Conservation (phyloP, 129 eudicot genomes). For the Silybum marianum region DNA sequence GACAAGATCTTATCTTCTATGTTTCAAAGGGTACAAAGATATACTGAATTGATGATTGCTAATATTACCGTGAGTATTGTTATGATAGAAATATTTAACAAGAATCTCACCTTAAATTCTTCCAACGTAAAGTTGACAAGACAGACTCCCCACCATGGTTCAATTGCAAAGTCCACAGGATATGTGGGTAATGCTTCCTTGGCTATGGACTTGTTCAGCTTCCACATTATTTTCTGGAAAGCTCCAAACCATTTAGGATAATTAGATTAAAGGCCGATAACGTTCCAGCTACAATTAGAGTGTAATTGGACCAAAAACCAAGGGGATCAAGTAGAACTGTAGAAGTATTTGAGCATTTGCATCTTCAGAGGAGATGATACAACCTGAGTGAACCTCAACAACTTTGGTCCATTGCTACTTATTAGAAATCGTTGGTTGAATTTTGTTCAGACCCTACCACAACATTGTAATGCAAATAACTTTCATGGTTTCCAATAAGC, state of each 20-base stretch:
- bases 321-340: not conserved
- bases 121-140: conserved; percentile 93
- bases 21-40: conserved; percentile 9
- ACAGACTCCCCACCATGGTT: conserved; percentile 99
- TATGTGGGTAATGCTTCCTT: conserved; percentile 88
- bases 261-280: conserved; percentile 22
- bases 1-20: conserved; percentile 1
- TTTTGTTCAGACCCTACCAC: not conserved
- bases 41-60: conserved; percentile 1
- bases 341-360: not conserved
- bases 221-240: conserved; percentile 99
- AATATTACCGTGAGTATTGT: not conserved
- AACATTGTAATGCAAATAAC: not conserved
- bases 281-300: conserved; percentile 4
- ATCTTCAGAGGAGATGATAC: not conserved
- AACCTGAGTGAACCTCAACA: conserved; percentile 1
- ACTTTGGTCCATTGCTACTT: not conserved
- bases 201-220: conserved; percentile 97
- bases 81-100: conserved; percentile 11
- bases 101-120: conserved; percentile 81
- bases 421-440: not conserved
- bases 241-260: conserved; percentile 36
- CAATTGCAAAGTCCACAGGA: conserved; percentile 93
- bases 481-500: not conserved
- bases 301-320: conserved; percentile 9